Conservation (phyloP, 2,329 filamentous ascomycete genomes). For the Paramyrothecium roridum region DNA sequence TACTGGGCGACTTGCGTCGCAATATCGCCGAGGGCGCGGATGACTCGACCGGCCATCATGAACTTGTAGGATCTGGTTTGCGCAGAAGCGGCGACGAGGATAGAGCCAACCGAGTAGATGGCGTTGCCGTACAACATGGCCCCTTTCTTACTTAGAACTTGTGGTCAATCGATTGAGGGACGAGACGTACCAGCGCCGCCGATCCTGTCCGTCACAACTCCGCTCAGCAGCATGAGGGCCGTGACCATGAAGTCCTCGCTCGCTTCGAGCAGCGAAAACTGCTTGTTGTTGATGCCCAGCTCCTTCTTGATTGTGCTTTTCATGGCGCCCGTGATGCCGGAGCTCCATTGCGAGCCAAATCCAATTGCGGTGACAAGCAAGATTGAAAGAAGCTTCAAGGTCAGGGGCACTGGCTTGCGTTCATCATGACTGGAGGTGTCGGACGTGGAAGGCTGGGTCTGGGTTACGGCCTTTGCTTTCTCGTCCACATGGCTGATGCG, state of each 20-base stretch:
- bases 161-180: background rate
- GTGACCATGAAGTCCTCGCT: constrained; percentile 60
- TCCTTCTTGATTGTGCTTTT: constrained; percentile 57
- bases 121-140: constrained; percentile 55
- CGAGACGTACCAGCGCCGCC: constrained; percentile 44
- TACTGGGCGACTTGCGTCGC: constrained; percentile 60
- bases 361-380: constrained; percentile 47
- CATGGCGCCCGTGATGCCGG: constrained; percentile 54
- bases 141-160: constrained; percentile 14
- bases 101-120: constrained; percentile 52
- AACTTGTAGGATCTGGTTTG: constrained; percentile 53
- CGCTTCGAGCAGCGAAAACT: constrained; percentile 53
- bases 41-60: constrained; percentile 52
- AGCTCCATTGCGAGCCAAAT: constrained; percentile 55
- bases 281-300: constrained; percentile 54
- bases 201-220: constrained; percentile 52
- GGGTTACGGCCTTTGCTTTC: background rate
- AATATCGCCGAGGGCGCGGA: constrained; percentile 56
- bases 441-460: background rate
- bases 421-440: background rate
- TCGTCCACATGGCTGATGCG: background rate
- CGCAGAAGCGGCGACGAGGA: constrained; percentile 53
- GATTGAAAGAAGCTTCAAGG: constrained; percentile 30
- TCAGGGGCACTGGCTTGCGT: constrained; percentile 6
- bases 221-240: constrained; percentile 47